Conservation (phyloP, 257 asterid genomes). For the Solanum rostratum region DNA sequence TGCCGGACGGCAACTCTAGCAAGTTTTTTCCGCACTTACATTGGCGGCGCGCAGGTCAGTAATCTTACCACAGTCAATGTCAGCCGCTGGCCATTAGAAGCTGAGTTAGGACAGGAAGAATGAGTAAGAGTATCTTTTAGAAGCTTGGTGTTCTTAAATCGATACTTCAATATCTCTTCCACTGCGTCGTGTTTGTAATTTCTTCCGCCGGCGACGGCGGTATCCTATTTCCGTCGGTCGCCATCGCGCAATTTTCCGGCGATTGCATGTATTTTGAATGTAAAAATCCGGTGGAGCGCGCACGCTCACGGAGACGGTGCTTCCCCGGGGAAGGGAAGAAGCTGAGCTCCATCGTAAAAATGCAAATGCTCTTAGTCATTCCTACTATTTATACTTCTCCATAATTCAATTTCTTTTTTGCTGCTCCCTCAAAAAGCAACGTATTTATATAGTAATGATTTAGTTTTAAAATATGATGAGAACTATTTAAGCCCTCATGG, state of each 20-base stretch:
- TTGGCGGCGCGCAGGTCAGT: too few relatives aligned
- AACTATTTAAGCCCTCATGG: too few relatives aligned
- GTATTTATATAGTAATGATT: too few relatives aligned
- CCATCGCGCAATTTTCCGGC: neutral
- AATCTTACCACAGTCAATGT: constrained; percentile 42
- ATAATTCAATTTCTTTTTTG: too few relatives aligned
- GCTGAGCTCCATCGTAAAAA: too few relatives aligned
- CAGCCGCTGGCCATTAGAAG: constrained; percentile 49
- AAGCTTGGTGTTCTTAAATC: constrained; percentile 36
- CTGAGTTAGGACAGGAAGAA: constrained; percentile 44
- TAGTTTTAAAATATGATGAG: too few relatives aligned
- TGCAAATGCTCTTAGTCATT: neutral
- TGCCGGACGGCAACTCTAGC: neutral
- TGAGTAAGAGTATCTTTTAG: constrained; percentile 73
- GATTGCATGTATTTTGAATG: neutral
- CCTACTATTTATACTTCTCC: neutral
- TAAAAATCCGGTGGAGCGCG: neutral
- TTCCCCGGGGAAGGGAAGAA: neutral
- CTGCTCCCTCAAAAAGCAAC: too few relatives aligned
- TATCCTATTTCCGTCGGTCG: neutral
- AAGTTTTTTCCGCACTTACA: too few relatives aligned
- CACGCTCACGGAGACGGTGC: neutral
- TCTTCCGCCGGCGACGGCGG: neutral
- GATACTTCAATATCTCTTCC: constrained; percentile 39
- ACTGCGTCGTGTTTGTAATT: constrained; percentile 27